Evolutionary conservation across 2,329 filamentous ascomycete species (phyloP), one percentile per base, ranked within the genome.

Genomic region (Colletotrichum horii): DNA sequence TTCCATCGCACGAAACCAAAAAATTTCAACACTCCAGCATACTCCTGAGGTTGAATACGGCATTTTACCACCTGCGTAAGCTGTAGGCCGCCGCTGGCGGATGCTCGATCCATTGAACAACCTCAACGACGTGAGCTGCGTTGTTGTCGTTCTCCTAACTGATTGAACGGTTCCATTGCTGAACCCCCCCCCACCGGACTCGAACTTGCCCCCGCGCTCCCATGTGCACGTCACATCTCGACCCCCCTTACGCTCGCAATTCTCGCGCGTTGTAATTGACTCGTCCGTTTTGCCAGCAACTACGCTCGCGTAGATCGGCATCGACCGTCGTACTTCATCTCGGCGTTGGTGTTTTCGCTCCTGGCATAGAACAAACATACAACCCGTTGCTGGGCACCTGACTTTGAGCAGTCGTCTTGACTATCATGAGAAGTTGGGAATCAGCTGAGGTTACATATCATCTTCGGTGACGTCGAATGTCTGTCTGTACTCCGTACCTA

Each of bases 351-450:
- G 74, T 76, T 76, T 76, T 76, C 74, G 74, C 74, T 76, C 74
- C 76, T 77, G 76, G 76, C 76, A 77, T 60, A 77, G 70, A 77
- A 73, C 32, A 70, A 71, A 66, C 15, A 58, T 67, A 69, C 14
- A 60, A 77, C 76, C 76, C 76, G 76, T 77, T 77, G 76, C 76
- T 77, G 76, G 76, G 76, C 76, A 77, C 76, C 76, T 77, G 75
- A 43, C 76, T 74, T 77, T 74, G 76, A 77, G 76, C 75, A 76
- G 75, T 75, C 76, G 76, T 77, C 67, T 77, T 77, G 76, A 76
- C 71, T 76, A 75, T 77, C 70, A 77, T 77, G 76, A 77, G 67
- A 77, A 76, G 76, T 74, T 75, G 68, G 76, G 76, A 77, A 77
- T 77, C 76, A 77, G 76, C 76, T 77, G 76, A 76, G 76, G 76